Evolutionary conservation across 257 asterid species (phyloP).

Genomic region (Fraxinus pennsylvanica): DNA sequence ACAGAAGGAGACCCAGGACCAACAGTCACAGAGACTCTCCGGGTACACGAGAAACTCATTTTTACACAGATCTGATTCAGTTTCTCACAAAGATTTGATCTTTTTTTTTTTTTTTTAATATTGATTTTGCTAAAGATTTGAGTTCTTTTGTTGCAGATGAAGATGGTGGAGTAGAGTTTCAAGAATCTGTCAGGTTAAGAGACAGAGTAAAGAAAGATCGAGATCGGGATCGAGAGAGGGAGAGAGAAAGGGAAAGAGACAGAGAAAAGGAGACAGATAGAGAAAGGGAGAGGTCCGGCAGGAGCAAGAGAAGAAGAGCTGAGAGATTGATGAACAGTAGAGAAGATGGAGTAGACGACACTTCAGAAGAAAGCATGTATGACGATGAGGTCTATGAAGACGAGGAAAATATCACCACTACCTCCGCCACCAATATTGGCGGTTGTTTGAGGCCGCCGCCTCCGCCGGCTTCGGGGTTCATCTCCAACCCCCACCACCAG

Average conservation of each 20-base stretch:
- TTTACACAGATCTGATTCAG: constrained; percentile 55
- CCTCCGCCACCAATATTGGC: constrained; percentile 33
- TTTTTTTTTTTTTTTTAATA: background rate
- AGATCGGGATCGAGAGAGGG: constrained; percentile 45
- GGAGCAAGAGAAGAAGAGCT: constrained; percentile 67
- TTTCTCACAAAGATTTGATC: background rate
- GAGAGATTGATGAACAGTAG: constrained; percentile 60
- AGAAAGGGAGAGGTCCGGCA: constrained; percentile 69
- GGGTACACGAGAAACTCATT: constrained; percentile 35
- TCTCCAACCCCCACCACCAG: constrained; percentile 47
- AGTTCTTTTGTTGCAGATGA: constrained; percentile 61
- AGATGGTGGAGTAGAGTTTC: constrained; percentile 76
- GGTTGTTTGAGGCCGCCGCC: constrained; percentile 40
- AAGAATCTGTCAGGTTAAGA: constrained; percentile 74
- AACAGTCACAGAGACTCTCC: constrained; percentile 86
- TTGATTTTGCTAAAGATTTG: background rate
- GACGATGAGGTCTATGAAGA: constrained; percentile 79
- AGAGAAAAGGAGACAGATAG: constrained; percentile 54
- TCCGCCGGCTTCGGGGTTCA: constrained; percentile 24
- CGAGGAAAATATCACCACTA: constrained; percentile 42
- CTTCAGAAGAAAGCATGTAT: constrained; percentile 83
- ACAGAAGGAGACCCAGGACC: constrained; percentile 70
- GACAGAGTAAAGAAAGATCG: constrained; percentile 95
- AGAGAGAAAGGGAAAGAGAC: constrained; percentile 55
- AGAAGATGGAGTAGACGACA: constrained; percentile 67